These are phyloP conservation scores for Coemansia sp. DNA, from an alignment of 192 early-diverging fungal species.

Conservation along the genomic window DNA sequence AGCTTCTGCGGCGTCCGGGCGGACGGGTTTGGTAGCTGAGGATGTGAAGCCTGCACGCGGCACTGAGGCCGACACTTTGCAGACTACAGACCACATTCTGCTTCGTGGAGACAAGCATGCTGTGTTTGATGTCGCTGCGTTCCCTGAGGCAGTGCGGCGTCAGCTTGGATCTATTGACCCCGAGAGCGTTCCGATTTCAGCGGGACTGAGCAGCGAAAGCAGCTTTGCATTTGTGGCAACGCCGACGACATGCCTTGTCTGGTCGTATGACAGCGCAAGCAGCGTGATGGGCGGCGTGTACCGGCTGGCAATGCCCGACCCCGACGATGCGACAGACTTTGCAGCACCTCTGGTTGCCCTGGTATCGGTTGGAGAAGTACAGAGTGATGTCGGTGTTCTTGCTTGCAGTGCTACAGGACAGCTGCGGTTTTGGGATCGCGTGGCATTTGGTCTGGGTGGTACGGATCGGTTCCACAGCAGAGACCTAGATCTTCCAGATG, in stretches of 20 bases:
- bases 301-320: conserved; percentile 34
- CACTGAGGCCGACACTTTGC: neutral
- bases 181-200: conserved; percentile 9
- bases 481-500: conserved; percentile 7
- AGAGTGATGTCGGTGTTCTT: conserved; percentile 39
- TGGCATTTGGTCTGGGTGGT: conserved; percentile 52
- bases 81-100: neutral
- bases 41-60: neutral
- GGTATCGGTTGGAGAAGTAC: conserved; percentile 8
- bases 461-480: conserved; percentile 21
- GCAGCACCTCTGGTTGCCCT: conserved; percentile 30
- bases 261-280: conserved; percentile 17
- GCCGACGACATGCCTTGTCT: conserved; percentile 25
- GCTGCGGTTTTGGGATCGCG: conserved; percentile 52
- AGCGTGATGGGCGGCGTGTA: conserved; percentile 19
- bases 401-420: conserved; percentile 32
- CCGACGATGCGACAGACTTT: neutral
- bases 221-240: conserved; percentile 44
- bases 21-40: neutral
- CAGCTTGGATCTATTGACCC: conserved; percentile 11
- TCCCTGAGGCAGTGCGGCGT: conserved; percentile 22
- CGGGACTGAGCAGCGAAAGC: conserved; percentile 16
- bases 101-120: conserved; percentile 37
- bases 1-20: neutral
- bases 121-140: conserved; percentile 21